These are phyloP conservation scores for Candida patagonica DNA, from an alignment of 805 yeast species.

Conservation along the genomic window DNA sequence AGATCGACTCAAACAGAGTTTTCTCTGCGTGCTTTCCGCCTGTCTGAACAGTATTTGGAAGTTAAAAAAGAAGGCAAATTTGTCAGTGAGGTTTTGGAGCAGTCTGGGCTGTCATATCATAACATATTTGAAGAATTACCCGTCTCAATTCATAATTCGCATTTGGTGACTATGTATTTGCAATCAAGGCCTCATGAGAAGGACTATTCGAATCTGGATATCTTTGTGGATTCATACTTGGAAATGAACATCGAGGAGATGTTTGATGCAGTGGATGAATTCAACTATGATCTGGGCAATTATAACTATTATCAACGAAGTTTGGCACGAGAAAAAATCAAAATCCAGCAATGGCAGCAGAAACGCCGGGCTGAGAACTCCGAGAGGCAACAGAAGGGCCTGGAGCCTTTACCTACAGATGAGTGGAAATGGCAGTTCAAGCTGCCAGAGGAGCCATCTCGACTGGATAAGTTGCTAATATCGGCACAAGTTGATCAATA, in stretches of 20 bases:
- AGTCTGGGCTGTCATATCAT: conserved; percentile 50
- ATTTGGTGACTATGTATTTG: conserved; percentile 50
- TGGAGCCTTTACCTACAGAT: conserved; percentile 37
- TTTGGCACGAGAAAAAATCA: conserved; percentile 56
- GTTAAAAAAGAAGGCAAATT: conserved; percentile 46
- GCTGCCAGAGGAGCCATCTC: conserved; percentile 65
- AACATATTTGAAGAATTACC: conserved; percentile 68
- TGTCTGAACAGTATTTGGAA: conserved; percentile 51
- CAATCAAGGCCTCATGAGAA: conserved; percentile 17
- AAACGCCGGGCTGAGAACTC: conserved; percentile 58
- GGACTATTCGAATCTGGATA: conserved; percentile 32
- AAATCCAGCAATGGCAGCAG: conserved; percentile 67
- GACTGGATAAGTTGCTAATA: conserved; percentile 61
- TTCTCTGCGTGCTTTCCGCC: conserved; percentile 58
- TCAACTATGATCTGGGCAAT: conserved; percentile 69
- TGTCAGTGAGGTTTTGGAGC: conserved; percentile 53
- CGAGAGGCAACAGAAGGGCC: conserved; percentile 48
- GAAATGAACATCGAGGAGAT: conserved; percentile 48
- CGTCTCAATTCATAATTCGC: conserved; percentile 55
- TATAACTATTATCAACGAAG: conserved; percentile 77
- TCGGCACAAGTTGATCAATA: conserved; percentile 60
- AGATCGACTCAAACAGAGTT: conserved; percentile 51
- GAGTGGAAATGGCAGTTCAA: conserved; percentile 62
- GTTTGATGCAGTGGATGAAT: conserved; percentile 61
- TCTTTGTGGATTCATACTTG: conserved; percentile 34